phyloP scores from a whole-genome alignment of 2,329 filamentous ascomycete species.

The Colletotrichum liriopes region DNA sequence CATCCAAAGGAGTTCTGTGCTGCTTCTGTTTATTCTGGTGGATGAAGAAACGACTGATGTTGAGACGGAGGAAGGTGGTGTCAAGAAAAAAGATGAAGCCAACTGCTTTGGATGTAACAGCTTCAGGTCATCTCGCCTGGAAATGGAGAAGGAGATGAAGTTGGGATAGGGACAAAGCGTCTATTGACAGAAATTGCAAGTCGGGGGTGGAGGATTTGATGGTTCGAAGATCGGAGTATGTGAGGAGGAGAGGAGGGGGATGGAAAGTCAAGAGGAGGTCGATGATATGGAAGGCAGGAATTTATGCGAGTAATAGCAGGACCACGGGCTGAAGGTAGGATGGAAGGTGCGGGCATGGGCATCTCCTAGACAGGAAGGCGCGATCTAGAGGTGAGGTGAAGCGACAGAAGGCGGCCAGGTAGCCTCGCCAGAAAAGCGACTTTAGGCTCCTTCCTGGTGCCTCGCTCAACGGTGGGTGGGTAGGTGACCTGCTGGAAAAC shows the following conservation, averaged over 20 bases:
- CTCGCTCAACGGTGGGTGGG: neutral
- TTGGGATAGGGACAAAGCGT: constrained; percentile 3
- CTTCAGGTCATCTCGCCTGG: constrained; percentile 14
- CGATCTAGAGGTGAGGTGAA: neutral
- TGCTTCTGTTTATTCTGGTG: neutral
- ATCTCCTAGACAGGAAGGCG: neutral
- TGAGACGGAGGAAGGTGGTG: constrained; percentile 21
- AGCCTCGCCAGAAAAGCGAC: neutral
- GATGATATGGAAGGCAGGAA: neutral
- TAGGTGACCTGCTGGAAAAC: too few relatives aligned
- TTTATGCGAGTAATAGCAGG: neutral
- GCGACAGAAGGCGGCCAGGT: neutral
- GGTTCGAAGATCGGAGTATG: neutral
- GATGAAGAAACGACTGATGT: constrained; percentile 21
- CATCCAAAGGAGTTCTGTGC: constrained; percentile 20
- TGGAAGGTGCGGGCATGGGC: neutral
- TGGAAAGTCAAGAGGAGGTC: neutral
- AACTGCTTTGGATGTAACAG: neutral
- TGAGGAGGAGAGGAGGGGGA: neutral
- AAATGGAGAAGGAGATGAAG: constrained; percentile 19
- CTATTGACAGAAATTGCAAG: constrained; percentile 9
- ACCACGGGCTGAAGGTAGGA: neutral
- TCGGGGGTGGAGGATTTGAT: neutral
- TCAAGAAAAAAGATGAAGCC: constrained; percentile 9
- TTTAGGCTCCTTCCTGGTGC: neutral